Evolutionary conservation across 192 early-diverging fungal genomes (phyloP).

Genomic region (Linnemannia schmuckeri): DNA sequence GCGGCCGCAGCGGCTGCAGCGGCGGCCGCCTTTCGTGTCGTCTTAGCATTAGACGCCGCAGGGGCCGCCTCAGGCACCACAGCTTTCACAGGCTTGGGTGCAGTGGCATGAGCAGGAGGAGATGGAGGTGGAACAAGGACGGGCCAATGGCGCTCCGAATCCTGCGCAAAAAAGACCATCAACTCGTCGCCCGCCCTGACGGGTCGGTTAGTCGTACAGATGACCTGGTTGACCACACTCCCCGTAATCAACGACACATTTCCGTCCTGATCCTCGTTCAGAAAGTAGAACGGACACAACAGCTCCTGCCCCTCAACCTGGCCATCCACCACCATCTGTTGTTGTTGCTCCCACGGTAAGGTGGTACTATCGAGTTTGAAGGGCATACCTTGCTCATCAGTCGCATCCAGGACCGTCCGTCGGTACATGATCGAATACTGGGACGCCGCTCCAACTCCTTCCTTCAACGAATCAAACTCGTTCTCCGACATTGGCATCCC

Average conservation of each 20-base stretch:
- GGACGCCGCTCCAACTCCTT: constrained; percentile 79
- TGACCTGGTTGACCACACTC: constrained; percentile 86
- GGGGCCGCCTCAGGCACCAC: background rate
- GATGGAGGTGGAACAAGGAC: background rate
- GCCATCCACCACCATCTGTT: background rate
- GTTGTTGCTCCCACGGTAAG: background rate
- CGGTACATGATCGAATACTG: constrained; percentile 94
- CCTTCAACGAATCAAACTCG: constrained; percentile 92
- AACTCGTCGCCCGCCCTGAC: constrained; percentile 86
- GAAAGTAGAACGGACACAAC: constrained; percentile 93
- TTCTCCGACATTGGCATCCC: constrained; percentile 97
- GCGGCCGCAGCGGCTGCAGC: background rate
- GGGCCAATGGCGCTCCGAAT: constrained; percentile 80
- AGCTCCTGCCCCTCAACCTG: constrained; percentile 21
- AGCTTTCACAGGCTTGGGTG: no score
- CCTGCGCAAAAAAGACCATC: constrained; percentile 88
- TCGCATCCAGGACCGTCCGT: constrained; percentile 92
- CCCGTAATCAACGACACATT: constrained; percentile 88
- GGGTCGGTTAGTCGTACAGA: constrained; percentile 78
- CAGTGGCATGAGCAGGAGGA: background rate
- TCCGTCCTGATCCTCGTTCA: constrained; percentile 76
- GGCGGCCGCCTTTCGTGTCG: no score
- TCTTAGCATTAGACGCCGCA: background rate
- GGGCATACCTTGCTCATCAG: constrained; percentile 83
- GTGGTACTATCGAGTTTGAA: constrained; percentile 57